Conservation (phyloP, 495 filamentous ascomycete genomes). For the Aspergillus ostianus region DNA sequence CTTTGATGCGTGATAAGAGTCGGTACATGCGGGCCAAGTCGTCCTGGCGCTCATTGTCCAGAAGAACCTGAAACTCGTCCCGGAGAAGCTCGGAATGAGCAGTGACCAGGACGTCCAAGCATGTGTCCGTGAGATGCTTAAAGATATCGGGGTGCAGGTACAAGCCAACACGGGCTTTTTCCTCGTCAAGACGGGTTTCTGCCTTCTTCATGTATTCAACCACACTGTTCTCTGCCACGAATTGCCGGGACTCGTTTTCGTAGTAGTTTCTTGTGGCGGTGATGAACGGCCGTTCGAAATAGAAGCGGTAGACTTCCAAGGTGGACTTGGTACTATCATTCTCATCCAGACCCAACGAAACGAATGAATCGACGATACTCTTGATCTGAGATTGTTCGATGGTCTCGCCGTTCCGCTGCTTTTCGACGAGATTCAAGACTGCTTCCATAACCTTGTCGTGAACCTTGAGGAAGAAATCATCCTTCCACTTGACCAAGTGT, state of each 20-base stretch:
- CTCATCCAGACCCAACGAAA: constrained; percentile 92
- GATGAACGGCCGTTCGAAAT: constrained; percentile 93
- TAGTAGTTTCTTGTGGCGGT: constrained; percentile 83
- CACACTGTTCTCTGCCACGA: constrained; percentile 93
- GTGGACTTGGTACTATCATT: constrained; percentile 90
- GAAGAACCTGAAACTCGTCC: constrained; percentile 93
- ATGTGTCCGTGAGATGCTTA: constrained; percentile 76
- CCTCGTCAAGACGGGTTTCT: constrained; percentile 84
- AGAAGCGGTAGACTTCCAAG: constrained; percentile 85
- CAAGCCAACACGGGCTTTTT: constrained; percentile 89
- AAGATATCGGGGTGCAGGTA: constrained; percentile 91
- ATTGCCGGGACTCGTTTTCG: constrained; percentile 86
- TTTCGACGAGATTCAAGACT: constrained; percentile 93
- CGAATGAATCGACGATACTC: constrained; percentile 94
- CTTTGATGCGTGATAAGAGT: constrained; percentile 84
- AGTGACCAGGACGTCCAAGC: constrained; percentile 84
- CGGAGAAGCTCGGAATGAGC: constrained; percentile 79
- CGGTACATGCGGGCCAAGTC: constrained; percentile 97
- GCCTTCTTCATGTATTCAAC: constrained; percentile 99
- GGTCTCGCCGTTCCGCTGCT: constrained; percentile 95
- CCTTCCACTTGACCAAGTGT: constrained; percentile 91
- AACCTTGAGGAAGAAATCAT: constrained; percentile 81
- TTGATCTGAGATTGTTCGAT: constrained; percentile 98
- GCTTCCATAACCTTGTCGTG: constrained; percentile 90
- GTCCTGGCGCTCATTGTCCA: constrained; percentile 92